A percentile compares a stretch with the other conserved stretches of the same genome.
Evolutionary conservation across 1,284 basidiomycete species (phyloP).

Genomic region (Apiotrichum montevideense): DNA sequence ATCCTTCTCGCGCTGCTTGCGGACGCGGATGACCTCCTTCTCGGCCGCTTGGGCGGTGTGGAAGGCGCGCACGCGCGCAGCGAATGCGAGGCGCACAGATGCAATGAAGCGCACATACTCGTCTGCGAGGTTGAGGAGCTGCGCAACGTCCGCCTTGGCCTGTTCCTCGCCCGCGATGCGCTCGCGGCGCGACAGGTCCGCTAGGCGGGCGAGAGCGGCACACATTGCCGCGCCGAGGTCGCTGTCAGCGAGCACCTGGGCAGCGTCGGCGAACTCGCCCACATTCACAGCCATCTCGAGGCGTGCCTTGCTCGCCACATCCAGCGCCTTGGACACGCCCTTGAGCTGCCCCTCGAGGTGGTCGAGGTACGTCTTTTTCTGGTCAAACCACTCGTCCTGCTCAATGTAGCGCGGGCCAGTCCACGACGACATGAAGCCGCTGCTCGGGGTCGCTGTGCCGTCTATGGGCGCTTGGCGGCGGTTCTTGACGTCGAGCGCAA

Average conservation of each 20-base stretch:
- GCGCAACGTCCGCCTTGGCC: conserved; percentile 68
- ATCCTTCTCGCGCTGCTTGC: conserved; percentile 71
- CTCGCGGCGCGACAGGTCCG: conserved; percentile 64
- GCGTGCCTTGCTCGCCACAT: conserved; percentile 71
- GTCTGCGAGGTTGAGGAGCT: conserved; percentile 70
- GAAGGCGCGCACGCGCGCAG: conserved; percentile 74
- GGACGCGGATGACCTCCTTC: conserved; percentile 64
- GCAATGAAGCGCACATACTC: conserved; percentile 89
- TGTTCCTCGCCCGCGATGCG: conserved; percentile 66
- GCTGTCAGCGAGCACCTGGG: conserved; percentile 62
- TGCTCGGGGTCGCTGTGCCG: conserved; percentile 1
- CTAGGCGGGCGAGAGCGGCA: conserved; percentile 60
- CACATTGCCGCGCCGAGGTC: conserved; percentile 70
- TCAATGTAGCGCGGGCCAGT: conserved; percentile 82
- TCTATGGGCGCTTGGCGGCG: conserved; percentile 19
- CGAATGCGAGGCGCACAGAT: conserved; percentile 69
- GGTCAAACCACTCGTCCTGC: conserved; percentile 96
- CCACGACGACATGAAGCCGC: conserved; percentile 68
- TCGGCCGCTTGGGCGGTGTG: conserved; percentile 73
- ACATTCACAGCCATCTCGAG: conserved; percentile 62
- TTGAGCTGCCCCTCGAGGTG: conserved; percentile 83
- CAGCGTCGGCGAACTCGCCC: conserved; percentile 64
- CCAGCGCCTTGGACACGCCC: conserved; percentile 76
- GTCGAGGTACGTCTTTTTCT: conserved; percentile 77
- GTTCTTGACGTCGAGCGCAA: conserved; percentile 64